These are phyloP conservation scores for Colletotrichum sp. DNA, from an alignment of 2,329 filamentous ascomycete species.

Conservation along the genomic window DNA sequence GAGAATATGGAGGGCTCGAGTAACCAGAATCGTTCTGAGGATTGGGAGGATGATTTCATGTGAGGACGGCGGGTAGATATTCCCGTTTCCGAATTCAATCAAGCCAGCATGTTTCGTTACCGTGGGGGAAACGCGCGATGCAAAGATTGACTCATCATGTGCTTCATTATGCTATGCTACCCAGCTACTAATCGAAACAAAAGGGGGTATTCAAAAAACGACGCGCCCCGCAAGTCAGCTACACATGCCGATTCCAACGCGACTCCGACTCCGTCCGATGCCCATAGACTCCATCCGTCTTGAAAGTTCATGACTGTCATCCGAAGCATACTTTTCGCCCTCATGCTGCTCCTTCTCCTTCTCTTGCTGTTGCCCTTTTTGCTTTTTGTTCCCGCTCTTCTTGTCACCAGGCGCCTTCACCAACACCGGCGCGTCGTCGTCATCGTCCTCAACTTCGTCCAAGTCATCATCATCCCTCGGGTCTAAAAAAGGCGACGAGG, in stretches of 20 bases:
- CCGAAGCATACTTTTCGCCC: slow-evolving; percentile 11
- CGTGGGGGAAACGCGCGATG: too few species aligned
- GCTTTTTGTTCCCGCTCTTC: background rate
- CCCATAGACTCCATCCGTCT: slow-evolving; percentile 36
- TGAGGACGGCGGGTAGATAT: slow-evolving; percentile 41
- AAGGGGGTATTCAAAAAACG: slow-evolving; percentile 14
- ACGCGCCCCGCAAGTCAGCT: slow-evolving; percentile 18
- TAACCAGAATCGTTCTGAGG: slow-evolving; percentile 81
- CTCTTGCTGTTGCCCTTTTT: background rate
- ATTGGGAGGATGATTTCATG: slow-evolving; percentile 95
- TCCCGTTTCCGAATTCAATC: background rate
- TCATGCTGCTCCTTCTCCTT: background rate
- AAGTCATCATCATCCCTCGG: slow-evolving; percentile 29
- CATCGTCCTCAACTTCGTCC: slow-evolving; percentile 30
- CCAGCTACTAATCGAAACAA: background rate
- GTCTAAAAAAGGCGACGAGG: slow-evolving; percentile 19
- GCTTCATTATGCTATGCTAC: background rate
- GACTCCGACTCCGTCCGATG: slow-evolving; percentile 28
- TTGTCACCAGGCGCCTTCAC: background rate
- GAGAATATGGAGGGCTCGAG: slow-evolving; percentile 78
- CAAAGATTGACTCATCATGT: background rate
- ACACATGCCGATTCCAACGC: slow-evolving; percentile 20
- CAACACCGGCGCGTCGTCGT: slow-evolving; percentile 13
- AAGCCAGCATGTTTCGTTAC: background rate
- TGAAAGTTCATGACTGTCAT: slow-evolving; percentile 24